phyloP scores from a whole-genome alignment of 1,139 yeast species.

The Entelexis sorbosivorans region DNA sequence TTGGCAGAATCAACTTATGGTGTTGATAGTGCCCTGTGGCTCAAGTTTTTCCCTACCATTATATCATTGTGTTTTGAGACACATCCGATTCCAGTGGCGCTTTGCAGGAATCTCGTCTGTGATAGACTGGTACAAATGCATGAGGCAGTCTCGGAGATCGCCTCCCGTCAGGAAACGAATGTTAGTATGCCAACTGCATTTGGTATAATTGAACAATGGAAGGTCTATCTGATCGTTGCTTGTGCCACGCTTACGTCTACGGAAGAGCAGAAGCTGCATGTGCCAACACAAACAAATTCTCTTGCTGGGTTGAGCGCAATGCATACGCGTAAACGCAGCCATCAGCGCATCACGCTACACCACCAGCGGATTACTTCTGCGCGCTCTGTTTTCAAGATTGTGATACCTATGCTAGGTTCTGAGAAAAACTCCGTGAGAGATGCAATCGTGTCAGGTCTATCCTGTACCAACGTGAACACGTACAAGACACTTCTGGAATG shows the following conservation, averaged over 20 bases:
- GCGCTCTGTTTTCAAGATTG: slow-evolving; percentile 77
- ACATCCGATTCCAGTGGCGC: slow-evolving; percentile 89
- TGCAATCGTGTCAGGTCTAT: slow-evolving; percentile 74
- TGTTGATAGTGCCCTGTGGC: slow-evolving; percentile 92
- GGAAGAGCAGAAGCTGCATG: slow-evolving; percentile 65
- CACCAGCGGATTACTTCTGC: slow-evolving; percentile 92
- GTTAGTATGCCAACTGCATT: slow-evolving; percentile 19
- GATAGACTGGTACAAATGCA: slow-evolving; percentile 82
- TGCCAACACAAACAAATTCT: slow-evolving; percentile 32
- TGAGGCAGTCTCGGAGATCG: slow-evolving; percentile 57
- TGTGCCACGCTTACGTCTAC: slow-evolving; percentile 87
- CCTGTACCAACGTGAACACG: slow-evolving; percentile 82
- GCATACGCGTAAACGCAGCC: slow-evolving; percentile 59
- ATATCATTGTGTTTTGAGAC: slow-evolving; percentile 60
- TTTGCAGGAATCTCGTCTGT: slow-evolving; percentile 88
- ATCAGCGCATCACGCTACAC: slow-evolving; percentile 60
- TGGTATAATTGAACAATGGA: slow-evolving; percentile 68
- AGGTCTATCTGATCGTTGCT: slow-evolving; percentile 76
- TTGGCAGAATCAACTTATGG: slow-evolving; percentile 89
- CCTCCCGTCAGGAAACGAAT: slow-evolving; percentile 35
- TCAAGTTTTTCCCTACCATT: slow-evolving; percentile 69
- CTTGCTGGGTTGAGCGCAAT: slow-evolving; percentile 16
- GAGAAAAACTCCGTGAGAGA: slow-evolving; percentile 66
- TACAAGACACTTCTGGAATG: slow-evolving; percentile 74
- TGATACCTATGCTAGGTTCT: slow-evolving; percentile 65